Percentiles rank a stretch among this genome's conserved stretches.
phyloP scores from a whole-genome alignment of 352 stramenopile species.

The Phytophthora lateralis region DNA sequence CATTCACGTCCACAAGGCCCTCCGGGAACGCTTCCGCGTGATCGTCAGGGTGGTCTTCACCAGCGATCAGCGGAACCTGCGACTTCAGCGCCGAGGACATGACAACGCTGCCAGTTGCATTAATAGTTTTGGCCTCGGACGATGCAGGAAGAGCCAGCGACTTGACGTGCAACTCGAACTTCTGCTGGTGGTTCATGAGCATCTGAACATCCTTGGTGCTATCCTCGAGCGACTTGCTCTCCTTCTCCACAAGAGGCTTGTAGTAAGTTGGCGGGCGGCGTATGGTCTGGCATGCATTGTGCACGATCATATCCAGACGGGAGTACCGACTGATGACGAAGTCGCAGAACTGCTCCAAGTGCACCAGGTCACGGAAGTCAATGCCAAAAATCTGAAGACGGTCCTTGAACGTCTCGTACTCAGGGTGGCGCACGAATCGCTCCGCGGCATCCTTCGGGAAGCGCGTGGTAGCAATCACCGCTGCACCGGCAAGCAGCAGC shows the following conservation, averaged over 20 bases:
- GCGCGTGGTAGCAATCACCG: conserved; percentile 94
- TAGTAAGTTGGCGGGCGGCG: conserved; percentile 95
- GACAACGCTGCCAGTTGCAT: conserved; percentile 32
- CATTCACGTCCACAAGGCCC: conserved; percentile 94
- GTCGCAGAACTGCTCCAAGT: conserved; percentile 95
- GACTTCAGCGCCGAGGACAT: conserved; percentile 87
- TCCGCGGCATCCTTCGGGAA: conserved; percentile 94
- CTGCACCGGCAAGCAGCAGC: conserved; percentile 90
- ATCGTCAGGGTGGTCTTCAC: conserved; percentile 70
- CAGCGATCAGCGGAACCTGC: conserved; percentile 78
- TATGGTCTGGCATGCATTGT: conserved; percentile 98
- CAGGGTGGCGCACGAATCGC: conserved; percentile 90
- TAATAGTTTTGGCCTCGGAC: conserved; percentile 21
- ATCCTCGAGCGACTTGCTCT: conserved; percentile 67
- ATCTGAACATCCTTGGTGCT: conserved; percentile 60
- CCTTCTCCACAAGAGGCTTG: conserved; percentile 88
- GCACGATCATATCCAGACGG: conserved; percentile 96
- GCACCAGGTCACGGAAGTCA: conserved; percentile 95
- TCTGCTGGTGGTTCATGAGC: conserved; percentile 79
- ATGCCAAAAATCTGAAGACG: conserved; percentile 96
- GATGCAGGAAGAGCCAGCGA: conserved; percentile 55
- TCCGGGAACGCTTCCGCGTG: conserved; percentile 66
- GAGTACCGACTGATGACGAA: conserved; percentile 81
- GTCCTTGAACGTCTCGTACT: conserved; percentile 94
- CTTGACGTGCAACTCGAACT: conserved; percentile 77